Conservation (phyloP, 2,329 filamentous ascomycete genomes). For the Colletotrichum navitas region DNA sequence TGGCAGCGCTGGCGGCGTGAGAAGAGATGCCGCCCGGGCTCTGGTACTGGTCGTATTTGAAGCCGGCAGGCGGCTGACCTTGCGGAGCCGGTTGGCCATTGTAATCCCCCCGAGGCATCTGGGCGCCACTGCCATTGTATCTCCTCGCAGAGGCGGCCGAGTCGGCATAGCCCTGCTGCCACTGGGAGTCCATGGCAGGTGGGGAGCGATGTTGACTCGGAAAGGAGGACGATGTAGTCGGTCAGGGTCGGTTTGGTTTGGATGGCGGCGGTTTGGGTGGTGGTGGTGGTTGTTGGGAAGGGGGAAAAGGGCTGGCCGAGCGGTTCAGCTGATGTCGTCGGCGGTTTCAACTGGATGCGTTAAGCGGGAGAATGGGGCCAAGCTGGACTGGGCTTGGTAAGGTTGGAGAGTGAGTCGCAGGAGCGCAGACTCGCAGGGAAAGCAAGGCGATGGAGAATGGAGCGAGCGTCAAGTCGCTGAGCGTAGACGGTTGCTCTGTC, state of each 20-base stretch:
- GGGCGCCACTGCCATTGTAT: conserved; percentile 66
- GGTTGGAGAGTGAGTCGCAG: conserved; percentile 26
- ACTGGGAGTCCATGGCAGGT: conserved; percentile 61
- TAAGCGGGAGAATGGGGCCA: conserved; percentile 41
- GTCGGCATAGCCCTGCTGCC: conserved; percentile 75
- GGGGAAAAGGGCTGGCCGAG: conserved; percentile 28
- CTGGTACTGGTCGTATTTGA: conserved; percentile 78
- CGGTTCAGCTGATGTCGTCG: conserved; percentile 41
- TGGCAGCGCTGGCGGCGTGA: conserved; percentile 62
- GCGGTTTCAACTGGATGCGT: conserved; percentile 40
- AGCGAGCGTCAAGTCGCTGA: conserved; percentile 13
- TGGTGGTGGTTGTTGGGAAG: conserved; percentile 34
- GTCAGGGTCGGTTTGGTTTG: conserved; percentile 20
- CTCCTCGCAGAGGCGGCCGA: conserved; percentile 72
- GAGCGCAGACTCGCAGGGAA: conserved; percentile 20
- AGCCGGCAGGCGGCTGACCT: conserved; percentile 64
- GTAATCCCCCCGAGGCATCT: conserved; percentile 51
- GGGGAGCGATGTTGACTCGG: conserved; percentile 39
- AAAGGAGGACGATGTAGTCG: conserved; percentile 27
- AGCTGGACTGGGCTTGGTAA: conserved; percentile 31
- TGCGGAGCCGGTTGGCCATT: conserved; percentile 46
- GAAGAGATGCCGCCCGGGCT: conserved; percentile 49
- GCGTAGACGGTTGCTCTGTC: conserved; percentile 16
- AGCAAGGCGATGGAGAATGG: conserved; percentile 1
- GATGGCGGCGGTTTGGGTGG: conserved; percentile 22